A percentile compares a stretch with the other conserved stretches of the same genome.
These are phyloP conservation scores for Cytospora schulzeri DNA, from an alignment of 2,329 filamentous ascomycete species.

Conservation along the genomic window DNA sequence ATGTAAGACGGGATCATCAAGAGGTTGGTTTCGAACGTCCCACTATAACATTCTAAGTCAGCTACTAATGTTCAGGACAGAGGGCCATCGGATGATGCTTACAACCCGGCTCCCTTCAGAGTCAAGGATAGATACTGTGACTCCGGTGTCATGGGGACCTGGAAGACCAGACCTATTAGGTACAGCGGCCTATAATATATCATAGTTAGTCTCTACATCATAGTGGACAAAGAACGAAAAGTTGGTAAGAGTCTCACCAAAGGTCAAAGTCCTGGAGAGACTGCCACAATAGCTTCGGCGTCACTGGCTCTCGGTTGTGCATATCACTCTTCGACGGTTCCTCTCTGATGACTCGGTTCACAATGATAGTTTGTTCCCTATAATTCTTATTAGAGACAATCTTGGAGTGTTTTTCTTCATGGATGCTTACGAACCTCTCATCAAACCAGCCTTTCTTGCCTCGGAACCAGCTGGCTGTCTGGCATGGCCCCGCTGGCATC, in stretches of 20 bases:
- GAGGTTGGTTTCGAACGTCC: conserved; percentile 64
- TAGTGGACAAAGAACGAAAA: neutral
- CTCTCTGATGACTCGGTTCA: conserved; percentile 61
- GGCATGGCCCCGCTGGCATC: conserved; percentile 55
- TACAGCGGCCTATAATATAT: conserved; percentile 47
- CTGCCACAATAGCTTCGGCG: conserved; percentile 51
- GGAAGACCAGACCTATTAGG: conserved; percentile 53
- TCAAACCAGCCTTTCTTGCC: conserved; percentile 61
- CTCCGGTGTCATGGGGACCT: conserved; percentile 54
- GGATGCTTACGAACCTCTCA: conserved; percentile 41
- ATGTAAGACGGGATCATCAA: conserved; percentile 59
- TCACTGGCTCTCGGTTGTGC: conserved; percentile 62
- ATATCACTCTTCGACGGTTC: conserved; percentile 62
- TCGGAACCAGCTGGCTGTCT: conserved; percentile 57
- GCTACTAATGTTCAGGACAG: neutral
- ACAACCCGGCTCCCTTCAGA: conserved; percentile 57
- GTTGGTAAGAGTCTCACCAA: conserved; percentile 30
- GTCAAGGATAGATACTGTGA: conserved; percentile 61
- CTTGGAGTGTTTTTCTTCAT: neutral
- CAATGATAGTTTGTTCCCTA: conserved; percentile 60
- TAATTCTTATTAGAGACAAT: neutral
- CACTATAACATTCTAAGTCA: conserved; percentile 25
- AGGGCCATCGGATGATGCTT: neutral
- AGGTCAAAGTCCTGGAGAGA: conserved; percentile 54
- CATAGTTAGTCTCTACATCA: neutral